Conservation (phyloP, 164 flowering plant genomes). For the Litsea cubeba region DNA sequence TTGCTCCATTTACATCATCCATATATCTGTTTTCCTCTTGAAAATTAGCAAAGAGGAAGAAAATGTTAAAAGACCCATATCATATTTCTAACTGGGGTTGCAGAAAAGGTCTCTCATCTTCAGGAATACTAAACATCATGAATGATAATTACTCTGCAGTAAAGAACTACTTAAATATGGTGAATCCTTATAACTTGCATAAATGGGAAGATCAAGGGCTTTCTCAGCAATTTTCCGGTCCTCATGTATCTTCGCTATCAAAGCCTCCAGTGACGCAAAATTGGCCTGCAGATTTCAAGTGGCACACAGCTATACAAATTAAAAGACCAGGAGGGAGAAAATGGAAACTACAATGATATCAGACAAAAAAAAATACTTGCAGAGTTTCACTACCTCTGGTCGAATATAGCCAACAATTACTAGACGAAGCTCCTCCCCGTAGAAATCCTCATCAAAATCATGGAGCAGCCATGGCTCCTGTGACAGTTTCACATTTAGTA, state of each 20-base stretch:
- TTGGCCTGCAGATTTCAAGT: slow-evolving; percentile 46
- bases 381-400: slow-evolving; percentile 57
- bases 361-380: background rate
- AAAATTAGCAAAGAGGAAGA: background rate
- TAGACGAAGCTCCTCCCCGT: slow-evolving; percentile 81
- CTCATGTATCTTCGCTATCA: slow-evolving; percentile 68
- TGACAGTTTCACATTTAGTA: slow-evolving; percentile 9
- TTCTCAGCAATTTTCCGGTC: slow-evolving; percentile 68
- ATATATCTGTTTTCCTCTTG: background rate
- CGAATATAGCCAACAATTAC: slow-evolving; percentile 83
- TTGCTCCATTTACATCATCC: background rate
- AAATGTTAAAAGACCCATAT: background rate
- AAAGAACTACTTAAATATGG: slow-evolving; percentile 35
- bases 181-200: slow-evolving; percentile 47
- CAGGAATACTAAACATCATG: slow-evolving; percentile 1
- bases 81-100: background rate
- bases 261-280: slow-evolving; percentile 66
- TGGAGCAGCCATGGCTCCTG: slow-evolving; percentile 99
- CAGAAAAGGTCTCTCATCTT: background rate
- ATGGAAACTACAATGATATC: background rate
- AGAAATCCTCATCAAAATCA: slow-evolving; percentile 82
- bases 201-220: slow-evolving; percentile 80
- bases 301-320: background rate
- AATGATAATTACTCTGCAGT: slow-evolving; percentile 7
- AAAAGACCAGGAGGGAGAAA: background rate